A percentile compares a stretch with the other conserved stretches of the same genome.
These are phyloP conservation scores for Pavlovales sp. DNA, from an alignment of 208 protist genomes.

Conservation along the genomic window DNA sequence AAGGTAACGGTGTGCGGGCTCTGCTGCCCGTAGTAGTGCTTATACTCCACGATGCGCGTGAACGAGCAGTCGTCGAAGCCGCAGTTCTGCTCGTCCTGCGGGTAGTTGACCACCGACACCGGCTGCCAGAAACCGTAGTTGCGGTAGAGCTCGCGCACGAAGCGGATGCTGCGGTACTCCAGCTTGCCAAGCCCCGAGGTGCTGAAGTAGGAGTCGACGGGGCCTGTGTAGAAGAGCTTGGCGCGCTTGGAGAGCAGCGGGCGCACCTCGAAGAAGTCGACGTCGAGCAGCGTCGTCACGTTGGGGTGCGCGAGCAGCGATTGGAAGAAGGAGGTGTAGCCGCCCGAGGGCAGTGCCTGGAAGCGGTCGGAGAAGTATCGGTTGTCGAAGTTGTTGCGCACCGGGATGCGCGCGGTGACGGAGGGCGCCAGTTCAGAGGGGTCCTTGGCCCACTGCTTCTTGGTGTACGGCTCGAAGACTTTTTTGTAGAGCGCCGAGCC, in stretches of 20 bases:
- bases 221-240: slow-evolving; percentile 52
- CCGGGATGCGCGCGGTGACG: slow-evolving; percentile 50
- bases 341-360: slow-evolving; percentile 43
- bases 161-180: slow-evolving; percentile 53
- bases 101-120: slow-evolving; percentile 49
- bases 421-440: slow-evolving; percentile 47
- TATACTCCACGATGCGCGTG: slow-evolving; percentile 54
- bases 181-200: slow-evolving; percentile 22
- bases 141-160: slow-evolving; percentile 26
- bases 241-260: slow-evolving; percentile 16
- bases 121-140: slow-evolving; percentile 40
- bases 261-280: slow-evolving; percentile 48
- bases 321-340: slow-evolving; percentile 54
- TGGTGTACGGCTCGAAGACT: slow-evolving; percentile 52
- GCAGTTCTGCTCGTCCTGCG: slow-evolving; percentile 1
- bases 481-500: slow-evolving; percentile 38
- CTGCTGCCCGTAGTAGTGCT: slow-evolving; percentile 33
- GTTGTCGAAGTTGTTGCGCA: slow-evolving; percentile 45
- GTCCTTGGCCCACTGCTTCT: slow-evolving; percentile 55
- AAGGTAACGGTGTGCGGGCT: slow-evolving; percentile 6
- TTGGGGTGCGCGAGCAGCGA: slow-evolving; percentile 32
- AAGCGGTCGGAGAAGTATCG: slow-evolving; percentile 54
- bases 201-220: slow-evolving; percentile 52
- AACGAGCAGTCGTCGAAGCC: slow-evolving; percentile 4
- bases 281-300: slow-evolving; percentile 41